Evolutionary conservation across 768 basidiomycete species (phyloP), one percentile per base, ranked within the genome.

Genomic region (Serendipita indica): DNA sequence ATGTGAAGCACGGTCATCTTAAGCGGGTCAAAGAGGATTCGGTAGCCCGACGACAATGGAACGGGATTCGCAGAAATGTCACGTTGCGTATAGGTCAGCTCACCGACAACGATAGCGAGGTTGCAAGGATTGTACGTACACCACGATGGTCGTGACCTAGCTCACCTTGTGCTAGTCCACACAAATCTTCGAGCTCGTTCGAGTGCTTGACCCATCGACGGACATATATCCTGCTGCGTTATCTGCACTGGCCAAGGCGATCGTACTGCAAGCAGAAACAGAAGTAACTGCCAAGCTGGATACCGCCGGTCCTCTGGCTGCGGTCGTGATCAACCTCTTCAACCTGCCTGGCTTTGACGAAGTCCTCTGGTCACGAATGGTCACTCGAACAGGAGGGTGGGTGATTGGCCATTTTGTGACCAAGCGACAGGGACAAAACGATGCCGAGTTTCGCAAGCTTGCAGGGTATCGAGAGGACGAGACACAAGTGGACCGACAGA

Each of bases 361-460:
- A 10, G 75, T 94, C 13, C 81, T 99, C 67, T 90, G 83, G 72
- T 80, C 86, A 7, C 82, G 89, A 65, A 75, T 97, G 32, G 82
- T 88, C 28, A 91, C 94, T 69, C 81, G 86, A 22, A 80, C 86
- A 18, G 93, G 93, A 39, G 85, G 86, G 25, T 97, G 92, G 92
- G 76, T 84, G 0, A 74, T 94, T 2, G 49, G 49, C 20, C 10
- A 16, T 39, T 60, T 14, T 39, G 58, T 22, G 34, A 43, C 14
- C 16, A 58, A 27, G 3, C 7, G 20, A 20, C 64, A 71, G 69
- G 67, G 63, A 16, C 70, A 73, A 64, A 25, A 70, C 13, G 66
- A 71, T 30, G 69, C 65, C 4, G 65, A 69, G 28, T 70, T 77
- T 67, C 63, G 68, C 65, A 74, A 72, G 60, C 63, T 66, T 2